Base-by-base conservation (phyloP, 345 rosid genomes). In the Eucalyptus paniculata region DNA sequence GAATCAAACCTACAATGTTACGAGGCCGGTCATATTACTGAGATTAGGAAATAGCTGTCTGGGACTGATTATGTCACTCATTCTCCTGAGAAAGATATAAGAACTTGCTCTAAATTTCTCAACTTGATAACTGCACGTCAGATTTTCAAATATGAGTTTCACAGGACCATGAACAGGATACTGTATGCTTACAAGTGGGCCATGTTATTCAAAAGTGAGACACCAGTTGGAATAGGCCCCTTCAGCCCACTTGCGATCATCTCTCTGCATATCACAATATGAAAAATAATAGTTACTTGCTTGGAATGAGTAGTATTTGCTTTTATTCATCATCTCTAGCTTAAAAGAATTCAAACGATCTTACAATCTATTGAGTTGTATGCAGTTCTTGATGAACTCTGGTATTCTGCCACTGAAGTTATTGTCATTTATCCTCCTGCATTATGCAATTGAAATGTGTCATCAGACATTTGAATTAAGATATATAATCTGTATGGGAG, bases 401-500 rank as follows among this genome's bases (percentile, higher is more conserved):
- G 98, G 99, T 83, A 96, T 94, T 32, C 91, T 92, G 88, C 98
- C 99, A 67, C 87, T 95, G 90, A 97, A 92, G 91, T 91, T 92
- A 92, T 97, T 97, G 88, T 96, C 99, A 40, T 94, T 95, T 77
- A 96, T 92, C 91, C 96, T 92, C 54, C 99, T 97, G 95, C 95
- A 93, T 88, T 87, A 88, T 72, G 65, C 44, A 89, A 51, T n/a
- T 26, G 18, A 23, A 28, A 67, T 4, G 17, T 50, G 30, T 40
- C 47, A 40, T 77, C 47, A 77, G 67, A 86, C 28, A 86, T 53
- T 12, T 51, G 44, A 19, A n/a, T n/a, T 54, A 51, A 19, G 65
- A 54, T 86, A 32, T 86, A 65, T 32, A 45, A 28, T 82, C 65
- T 15, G 77, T 23, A 58, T 50, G 88, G 65, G 18, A 24, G 51